Conservation (phyloP, 108 stramenopile genomes). For the Cyclotella atomus region DNA sequence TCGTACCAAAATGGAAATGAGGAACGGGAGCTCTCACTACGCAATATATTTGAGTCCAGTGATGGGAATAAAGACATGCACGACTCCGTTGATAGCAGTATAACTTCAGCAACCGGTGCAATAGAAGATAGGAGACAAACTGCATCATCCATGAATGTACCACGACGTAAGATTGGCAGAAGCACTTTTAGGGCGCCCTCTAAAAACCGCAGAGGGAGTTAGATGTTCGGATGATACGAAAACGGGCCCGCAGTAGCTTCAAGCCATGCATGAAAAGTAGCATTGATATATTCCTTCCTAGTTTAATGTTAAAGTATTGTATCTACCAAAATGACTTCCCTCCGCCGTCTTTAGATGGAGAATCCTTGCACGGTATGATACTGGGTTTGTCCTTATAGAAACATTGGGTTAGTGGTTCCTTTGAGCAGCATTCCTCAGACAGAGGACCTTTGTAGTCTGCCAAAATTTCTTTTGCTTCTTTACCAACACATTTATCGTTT, state of each 20-base stretch:
- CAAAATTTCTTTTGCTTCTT: conserved; percentile 27
- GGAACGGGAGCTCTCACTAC: neutral
- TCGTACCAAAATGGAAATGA: neutral
- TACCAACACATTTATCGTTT: conserved; percentile 54
- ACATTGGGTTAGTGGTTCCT: conserved; percentile 53
- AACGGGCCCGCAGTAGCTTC: too few species aligned
- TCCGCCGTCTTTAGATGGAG: conserved; percentile 49
- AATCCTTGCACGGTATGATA: conserved; percentile 58
- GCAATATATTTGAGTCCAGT: neutral
- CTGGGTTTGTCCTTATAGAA: conserved; percentile 75
- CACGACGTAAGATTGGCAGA: neutral
- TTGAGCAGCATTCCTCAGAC: conserved; percentile 47
- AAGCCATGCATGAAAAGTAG: too few species aligned
- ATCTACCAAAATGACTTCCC: conserved; percentile 55
- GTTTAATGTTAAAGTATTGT: conserved; percentile 6
- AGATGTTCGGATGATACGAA: neutral
- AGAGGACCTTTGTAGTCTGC: conserved; percentile 15
- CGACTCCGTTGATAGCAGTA: neutral
- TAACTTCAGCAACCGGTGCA: neutral
- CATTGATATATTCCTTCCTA: too few species aligned
- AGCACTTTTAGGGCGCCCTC: neutral
- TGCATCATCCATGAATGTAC: neutral
- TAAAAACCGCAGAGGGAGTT: neutral
- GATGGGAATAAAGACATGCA: neutral
- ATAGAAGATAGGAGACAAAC: neutral